Percentiles rank a stretch among this genome's conserved stretches.
Evolutionary conservation across 306 rosid species (phyloP).

Genomic region (Pyrus betulifolia): DNA sequence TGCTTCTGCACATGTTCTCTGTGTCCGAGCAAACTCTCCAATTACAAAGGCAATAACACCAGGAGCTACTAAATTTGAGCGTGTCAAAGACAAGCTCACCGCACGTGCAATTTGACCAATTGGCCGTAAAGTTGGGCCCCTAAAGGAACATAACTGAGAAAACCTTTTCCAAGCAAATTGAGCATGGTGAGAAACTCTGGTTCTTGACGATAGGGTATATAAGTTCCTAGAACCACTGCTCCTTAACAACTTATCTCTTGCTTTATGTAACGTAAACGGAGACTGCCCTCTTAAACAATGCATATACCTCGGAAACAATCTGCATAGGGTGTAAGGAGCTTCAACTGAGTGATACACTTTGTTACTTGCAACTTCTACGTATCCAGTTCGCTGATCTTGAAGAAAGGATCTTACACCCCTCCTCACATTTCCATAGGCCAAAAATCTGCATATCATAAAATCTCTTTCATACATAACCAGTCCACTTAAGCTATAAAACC

Average conservation of each 20-base stretch:
- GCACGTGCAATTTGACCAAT: constrained; percentile 55
- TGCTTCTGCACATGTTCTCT: constrained; percentile 36
- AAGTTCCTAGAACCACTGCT: constrained; percentile 28
- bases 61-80: constrained; percentile 57
- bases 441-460: constrained; percentile 40
- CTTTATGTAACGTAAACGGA: constrained; percentile 24
- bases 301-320: constrained; percentile 19
- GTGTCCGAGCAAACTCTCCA: constrained; percentile 49
- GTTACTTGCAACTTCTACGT: constrained; percentile 14
- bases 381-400: constrained; percentile 14
- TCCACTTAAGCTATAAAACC: constrained; percentile 6
- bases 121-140: constrained; percentile 40
- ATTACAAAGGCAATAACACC: constrained; percentile 46
- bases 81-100: constrained; percentile 54
- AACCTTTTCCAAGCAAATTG: constrained; percentile 52
- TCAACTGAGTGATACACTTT: constrained; percentile 18
- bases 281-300: constrained; percentile 23
- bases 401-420: constrained; percentile 30
- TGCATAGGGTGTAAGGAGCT: constrained; percentile 19
- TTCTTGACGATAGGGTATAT: constrained; percentile 22
- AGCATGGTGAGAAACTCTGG: constrained; percentile 32
- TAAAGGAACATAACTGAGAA: constrained; percentile 33
- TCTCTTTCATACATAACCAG: constrained; percentile 3
- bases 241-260: constrained; percentile 18
- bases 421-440: constrained; percentile 37